A percentile compares a stretch with the other conserved stretches of the same genome.
These are phyloP conservation scores for Populus tremula DNA, from an alignment of 345 rosid species.

Conservation along the genomic window DNA sequence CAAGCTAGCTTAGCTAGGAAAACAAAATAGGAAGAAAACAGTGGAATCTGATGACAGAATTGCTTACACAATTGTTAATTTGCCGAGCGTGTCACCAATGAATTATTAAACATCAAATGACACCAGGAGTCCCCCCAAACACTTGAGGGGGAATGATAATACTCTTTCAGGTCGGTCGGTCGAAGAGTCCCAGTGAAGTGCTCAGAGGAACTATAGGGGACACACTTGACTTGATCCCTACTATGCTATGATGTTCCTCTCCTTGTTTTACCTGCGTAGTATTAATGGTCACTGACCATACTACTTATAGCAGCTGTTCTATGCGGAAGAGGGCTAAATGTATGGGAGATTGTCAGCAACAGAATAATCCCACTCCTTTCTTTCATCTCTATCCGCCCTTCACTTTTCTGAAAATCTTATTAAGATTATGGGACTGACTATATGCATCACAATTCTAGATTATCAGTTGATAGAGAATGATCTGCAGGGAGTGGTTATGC, in stretches of 20 bases:
- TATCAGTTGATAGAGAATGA: too few species aligned
- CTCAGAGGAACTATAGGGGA: slow-evolving; percentile 38
- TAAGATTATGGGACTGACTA: background rate
- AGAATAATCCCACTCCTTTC: background rate
- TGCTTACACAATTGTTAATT: too few species aligned
- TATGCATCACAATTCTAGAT: too few species aligned
- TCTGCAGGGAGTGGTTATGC: too few species aligned
- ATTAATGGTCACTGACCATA: background rate
- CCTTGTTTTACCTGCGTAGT: background rate
- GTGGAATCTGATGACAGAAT: too few species aligned
- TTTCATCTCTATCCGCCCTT: background rate
- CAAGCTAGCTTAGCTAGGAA: too few species aligned
- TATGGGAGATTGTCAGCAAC: background rate
- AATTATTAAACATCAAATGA: background rate
- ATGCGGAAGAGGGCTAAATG: background rate
- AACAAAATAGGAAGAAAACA: too few species aligned
- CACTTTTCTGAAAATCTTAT: background rate
- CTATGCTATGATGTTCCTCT: background rate
- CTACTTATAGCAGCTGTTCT: background rate
- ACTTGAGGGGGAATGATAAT: slow-evolving; percentile 34
- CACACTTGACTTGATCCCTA: background rate
- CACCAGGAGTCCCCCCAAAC: slow-evolving; percentile 57
- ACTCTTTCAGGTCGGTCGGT: too few species aligned
- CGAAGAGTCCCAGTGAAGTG: slow-evolving; percentile 36
- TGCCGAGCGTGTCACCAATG: too few species aligned